Conservation (phyloP, 371 early-diverging fungal genomes). For the Mortierella sp. region DNA sequence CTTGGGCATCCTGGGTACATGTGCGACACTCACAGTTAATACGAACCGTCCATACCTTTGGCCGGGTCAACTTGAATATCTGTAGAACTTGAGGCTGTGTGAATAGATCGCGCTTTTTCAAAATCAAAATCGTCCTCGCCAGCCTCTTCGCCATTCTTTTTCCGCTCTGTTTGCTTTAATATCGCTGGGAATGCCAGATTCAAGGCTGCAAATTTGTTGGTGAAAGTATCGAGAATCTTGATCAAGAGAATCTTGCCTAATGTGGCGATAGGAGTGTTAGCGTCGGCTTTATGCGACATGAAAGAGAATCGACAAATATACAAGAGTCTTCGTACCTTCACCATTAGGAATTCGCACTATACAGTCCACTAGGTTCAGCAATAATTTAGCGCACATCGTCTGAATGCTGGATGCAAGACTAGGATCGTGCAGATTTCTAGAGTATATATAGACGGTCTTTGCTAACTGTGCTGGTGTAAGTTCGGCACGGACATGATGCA, state of each 20-base stretch:
- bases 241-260: slow-evolving; percentile 85
- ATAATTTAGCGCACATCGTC: slow-evolving; percentile 95
- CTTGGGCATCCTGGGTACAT: not conserved
- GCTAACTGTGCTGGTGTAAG: slow-evolving; percentile 84
- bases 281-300: not conserved
- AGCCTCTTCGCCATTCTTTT: slow-evolving; percentile 41
- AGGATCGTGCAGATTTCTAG: slow-evolving; percentile 91
- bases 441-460: slow-evolving; percentile 89
- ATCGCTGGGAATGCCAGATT: slow-evolving; percentile 70
- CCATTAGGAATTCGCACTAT: slow-evolving; percentile 79
- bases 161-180: slow-evolving; percentile 61
- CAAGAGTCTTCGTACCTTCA: slow-evolving; percentile 38
- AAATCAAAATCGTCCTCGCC: slow-evolving; percentile 81
- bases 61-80: slow-evolving; percentile 79
- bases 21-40: not conserved
- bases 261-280: not conserved
- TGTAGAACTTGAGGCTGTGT: slow-evolving; percentile 71
- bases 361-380: slow-evolving; percentile 93
- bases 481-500: slow-evolving; percentile 93
- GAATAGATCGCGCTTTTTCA: slow-evolving; percentile 84
- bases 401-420: slow-evolving; percentile 91
- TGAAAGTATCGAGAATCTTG: slow-evolving; percentile 87
- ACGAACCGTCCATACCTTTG: slow-evolving; percentile 66
- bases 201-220: slow-evolving; percentile 81
- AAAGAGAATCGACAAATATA: not conserved